Percentiles rank a stretch among this genome's conserved stretches.
phyloP scores from a whole-genome alignment of 768 basidiomycete genomes.

The Suillus subaureus region DNA sequence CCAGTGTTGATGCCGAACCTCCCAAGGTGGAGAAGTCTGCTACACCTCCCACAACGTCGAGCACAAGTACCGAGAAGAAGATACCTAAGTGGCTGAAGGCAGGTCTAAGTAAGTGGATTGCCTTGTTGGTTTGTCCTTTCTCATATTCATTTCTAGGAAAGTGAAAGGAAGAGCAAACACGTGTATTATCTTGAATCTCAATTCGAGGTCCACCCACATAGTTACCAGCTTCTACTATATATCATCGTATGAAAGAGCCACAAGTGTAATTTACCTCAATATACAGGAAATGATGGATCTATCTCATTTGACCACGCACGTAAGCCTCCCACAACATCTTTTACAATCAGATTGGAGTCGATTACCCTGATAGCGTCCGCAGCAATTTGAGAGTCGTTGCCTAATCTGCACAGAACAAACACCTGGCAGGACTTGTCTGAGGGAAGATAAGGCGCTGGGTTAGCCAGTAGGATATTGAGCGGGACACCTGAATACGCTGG shows the following conservation, averaged over 20 bases:
- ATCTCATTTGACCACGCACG: constrained; percentile 77
- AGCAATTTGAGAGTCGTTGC: constrained; percentile 93
- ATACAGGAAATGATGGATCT: constrained; percentile 78
- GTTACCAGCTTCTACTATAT: neutral
- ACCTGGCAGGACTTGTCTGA: constrained; percentile 25
- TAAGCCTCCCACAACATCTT: constrained; percentile 82
- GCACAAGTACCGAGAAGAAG: constrained; percentile 48
- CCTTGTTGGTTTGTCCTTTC: neutral
- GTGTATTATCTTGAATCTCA: constrained; percentile 8
- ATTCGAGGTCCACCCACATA: constrained; percentile 6
- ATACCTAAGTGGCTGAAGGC: constrained; percentile 82
- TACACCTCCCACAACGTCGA: constrained; percentile 15
- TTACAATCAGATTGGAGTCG: constrained; percentile 38
- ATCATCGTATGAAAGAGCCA: neutral
- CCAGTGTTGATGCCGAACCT: constrained; percentile 32
- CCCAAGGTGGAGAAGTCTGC: constrained; percentile 13
- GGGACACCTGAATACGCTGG: constrained; percentile 66
- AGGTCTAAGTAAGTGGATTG: constrained; percentile 50
- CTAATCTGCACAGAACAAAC: constrained; percentile 80
- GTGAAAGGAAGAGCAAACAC: constrained; percentile 34
- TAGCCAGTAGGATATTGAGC: constrained; percentile 59
- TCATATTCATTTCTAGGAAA: constrained; percentile 22
- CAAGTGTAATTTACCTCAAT: constrained; percentile 43
- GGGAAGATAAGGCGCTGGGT: constrained; percentile 53
- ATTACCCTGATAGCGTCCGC: constrained; percentile 47